These are phyloP conservation scores for Colletotrichum coccodes DNA, from an alignment of 2,329 filamentous ascomycete species.

Conservation along the genomic window DNA sequence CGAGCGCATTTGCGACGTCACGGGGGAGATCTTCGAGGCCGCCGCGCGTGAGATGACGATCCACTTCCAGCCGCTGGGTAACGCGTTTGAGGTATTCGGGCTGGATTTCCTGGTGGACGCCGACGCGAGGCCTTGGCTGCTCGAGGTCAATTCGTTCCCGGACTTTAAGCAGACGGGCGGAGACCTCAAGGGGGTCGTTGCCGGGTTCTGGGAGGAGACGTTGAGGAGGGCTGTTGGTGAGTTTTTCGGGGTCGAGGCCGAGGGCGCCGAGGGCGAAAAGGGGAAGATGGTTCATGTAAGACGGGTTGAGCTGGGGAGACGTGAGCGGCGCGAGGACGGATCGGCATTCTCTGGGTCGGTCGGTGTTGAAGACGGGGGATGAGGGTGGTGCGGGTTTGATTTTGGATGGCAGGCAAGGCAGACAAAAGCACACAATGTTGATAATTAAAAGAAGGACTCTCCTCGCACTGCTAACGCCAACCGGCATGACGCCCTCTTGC, in stretches of 20 bases:
- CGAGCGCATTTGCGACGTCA: constrained; percentile 77
- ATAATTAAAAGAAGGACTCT: neutral
- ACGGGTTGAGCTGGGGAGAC: constrained; percentile 62
- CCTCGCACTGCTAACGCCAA: neutral
- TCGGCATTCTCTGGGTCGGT: constrained; percentile 9
- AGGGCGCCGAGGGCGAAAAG: constrained; percentile 36
- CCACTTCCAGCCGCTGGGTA: constrained; percentile 90
- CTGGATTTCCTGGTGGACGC: constrained; percentile 88
- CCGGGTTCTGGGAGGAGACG: constrained; percentile 80
- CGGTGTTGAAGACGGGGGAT: neutral
- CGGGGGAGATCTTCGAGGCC: constrained; percentile 85
- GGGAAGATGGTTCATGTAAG: constrained; percentile 62
- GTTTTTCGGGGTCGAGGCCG: constrained; percentile 66
- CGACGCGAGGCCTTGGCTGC: constrained; percentile 73
- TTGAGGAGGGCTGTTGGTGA: constrained; percentile 72
- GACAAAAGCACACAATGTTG: neutral
- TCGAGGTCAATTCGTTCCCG: constrained; percentile 96
- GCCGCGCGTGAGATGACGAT: constrained; percentile 85
- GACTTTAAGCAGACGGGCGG: constrained; percentile 93
- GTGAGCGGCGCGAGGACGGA: constrained; percentile 36
- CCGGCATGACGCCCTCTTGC: neutral
- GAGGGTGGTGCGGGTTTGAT: too few relatives aligned
- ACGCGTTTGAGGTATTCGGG: constrained; percentile 92
- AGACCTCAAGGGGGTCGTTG: constrained; percentile 77
- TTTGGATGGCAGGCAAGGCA: neutral